Percentiles rank a stretch among this genome's conserved stretches.
These are phyloP conservation scores for Spiromastix sp. DNA, from an alignment of 2,329 filamentous ascomycete genomes.

Conservation along the genomic window DNA sequence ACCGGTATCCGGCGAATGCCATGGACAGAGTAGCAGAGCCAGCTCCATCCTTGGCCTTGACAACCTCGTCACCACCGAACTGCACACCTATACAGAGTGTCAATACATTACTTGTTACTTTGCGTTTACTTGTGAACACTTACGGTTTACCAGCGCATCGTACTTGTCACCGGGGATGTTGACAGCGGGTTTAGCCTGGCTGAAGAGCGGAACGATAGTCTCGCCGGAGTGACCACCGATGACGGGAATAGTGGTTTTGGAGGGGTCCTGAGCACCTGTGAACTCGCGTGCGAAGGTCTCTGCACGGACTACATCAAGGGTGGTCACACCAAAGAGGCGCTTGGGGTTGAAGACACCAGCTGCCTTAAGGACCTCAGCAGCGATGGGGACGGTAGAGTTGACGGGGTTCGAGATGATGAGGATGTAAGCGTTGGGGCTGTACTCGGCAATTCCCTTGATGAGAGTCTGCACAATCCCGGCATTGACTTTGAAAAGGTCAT, in stretches of 20 bases:
- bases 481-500: constrained; percentile 99
- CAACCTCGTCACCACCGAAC: constrained; percentile 95
- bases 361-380: constrained; percentile 90
- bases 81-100: constrained; percentile 54
- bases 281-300: constrained; percentile 92
- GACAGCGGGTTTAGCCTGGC: constrained; percentile 70
- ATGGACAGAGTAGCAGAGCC: constrained; percentile 88
- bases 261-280: constrained; percentile 68
- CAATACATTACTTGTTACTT: no score
- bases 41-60: constrained; percentile 86
- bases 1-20: constrained; percentile 93
- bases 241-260: constrained; percentile 78
- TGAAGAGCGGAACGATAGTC: constrained; percentile 97
- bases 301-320: constrained; percentile 93
- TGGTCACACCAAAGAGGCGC: constrained; percentile 97
- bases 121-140: no score
- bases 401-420: constrained; percentile 99
- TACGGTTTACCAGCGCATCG: constrained; percentile 77
- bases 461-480: constrained; percentile 94
- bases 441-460: constrained; percentile 76
- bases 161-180: constrained; percentile 83
- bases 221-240: constrained; percentile 95
- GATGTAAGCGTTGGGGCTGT: constrained; percentile 84
- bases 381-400: constrained; percentile 97
- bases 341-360: constrained; percentile 89